Base-by-base conservation (phyloP, 176 grass and related monocot species). In the Alloteropsis semialata region DNA sequence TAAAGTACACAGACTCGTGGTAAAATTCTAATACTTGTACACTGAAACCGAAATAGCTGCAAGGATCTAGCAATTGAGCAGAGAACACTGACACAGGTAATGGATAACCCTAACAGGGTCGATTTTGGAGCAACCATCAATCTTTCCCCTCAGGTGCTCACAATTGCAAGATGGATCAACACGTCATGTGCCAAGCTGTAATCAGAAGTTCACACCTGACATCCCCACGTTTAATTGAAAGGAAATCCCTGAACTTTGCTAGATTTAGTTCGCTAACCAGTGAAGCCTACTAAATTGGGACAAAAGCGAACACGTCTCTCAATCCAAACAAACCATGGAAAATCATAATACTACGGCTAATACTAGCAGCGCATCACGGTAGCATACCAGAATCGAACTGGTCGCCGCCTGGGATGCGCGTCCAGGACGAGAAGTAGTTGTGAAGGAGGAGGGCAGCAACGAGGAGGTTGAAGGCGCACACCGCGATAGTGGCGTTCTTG, bases 401-500 rank as follows among this genome's bases (percentile, higher is more conserved):
- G 74, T 75, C 82, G 30, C 54, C 56, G 30, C 82, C 88, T 63
- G 82, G 11, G 61, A 84, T 68, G 56, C 82, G 78, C 62, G 88
- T 79, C 73, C 83, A 84, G 13, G 82, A 67, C 29, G 78, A 84
- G 82, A 80, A 83, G 82, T 88, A 79, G 74, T 34, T 85, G 75
- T 68, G 82, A 60, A 93, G 36, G 55, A 93, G 88, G 55, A 90
- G 63, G 2, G 86, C 78, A 0, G 65, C 56, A 11, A 79, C 85
- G n/a, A 93, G 54, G 45, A 88, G 79, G 51, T 93, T 93, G 46
- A 93, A 71, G 79, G 83, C 80, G 85, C 91, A 93, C 29, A 88
- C 62, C 0, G 65, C 74, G 16, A 93, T 70, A 63, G 91, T 84
- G 32, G 85, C 88, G 61, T 88, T 88, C 85, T 62, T 90, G 79